Evolutionary conservation across 2,329 filamentous ascomycete species (phyloP).

Genomic region (Calonectria pteridis): DNA sequence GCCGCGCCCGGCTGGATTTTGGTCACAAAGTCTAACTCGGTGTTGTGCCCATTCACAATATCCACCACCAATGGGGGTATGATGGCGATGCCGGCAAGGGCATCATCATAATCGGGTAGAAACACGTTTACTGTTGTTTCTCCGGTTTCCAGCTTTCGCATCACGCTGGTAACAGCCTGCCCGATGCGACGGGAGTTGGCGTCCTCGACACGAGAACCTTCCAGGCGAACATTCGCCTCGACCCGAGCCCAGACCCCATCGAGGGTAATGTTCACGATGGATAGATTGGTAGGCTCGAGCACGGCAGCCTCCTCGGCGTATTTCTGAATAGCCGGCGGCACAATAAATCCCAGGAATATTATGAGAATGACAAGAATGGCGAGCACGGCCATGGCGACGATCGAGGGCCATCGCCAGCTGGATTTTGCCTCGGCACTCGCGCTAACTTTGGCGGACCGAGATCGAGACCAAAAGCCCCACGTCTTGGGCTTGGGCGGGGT

Average conservation of each 20-base stretch:
- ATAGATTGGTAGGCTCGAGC: conserved; percentile 85
- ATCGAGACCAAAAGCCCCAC: conserved; percentile 39
- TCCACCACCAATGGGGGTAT: conserved; percentile 82
- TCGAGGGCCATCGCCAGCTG: conserved; percentile 76
- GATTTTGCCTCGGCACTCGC: conserved; percentile 41
- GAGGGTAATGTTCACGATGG: conserved; percentile 85
- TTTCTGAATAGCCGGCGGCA: conserved; percentile 82
- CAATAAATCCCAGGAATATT: conserved; percentile 83
- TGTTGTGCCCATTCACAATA: conserved; percentile 82
- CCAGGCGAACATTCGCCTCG: conserved; percentile 84
- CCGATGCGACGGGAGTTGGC: conserved; percentile 81
- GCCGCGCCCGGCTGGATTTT: conserved; percentile 82
- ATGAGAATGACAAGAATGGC: conserved; percentile 74
- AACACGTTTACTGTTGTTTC: conserved; percentile 81
- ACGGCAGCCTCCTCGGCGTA: conserved; percentile 88
- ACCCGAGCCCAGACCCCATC: conserved; percentile 84
- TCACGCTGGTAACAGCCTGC: conserved; percentile 82
- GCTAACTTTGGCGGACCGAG: conserved; percentile 27
- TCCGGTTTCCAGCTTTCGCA: conserved; percentile 79
- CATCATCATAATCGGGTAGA: conserved; percentile 84
- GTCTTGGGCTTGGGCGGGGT: conserved; percentile 17
- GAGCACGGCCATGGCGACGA: conserved; percentile 78
- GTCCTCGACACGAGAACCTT: conserved; percentile 80
- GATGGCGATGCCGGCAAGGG: conserved; percentile 80
- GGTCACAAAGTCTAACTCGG: conserved; percentile 81